phyloP scores from a whole-genome alignment of 2,329 filamentous ascomycete genomes.

The Leptographium flavum region DNA sequence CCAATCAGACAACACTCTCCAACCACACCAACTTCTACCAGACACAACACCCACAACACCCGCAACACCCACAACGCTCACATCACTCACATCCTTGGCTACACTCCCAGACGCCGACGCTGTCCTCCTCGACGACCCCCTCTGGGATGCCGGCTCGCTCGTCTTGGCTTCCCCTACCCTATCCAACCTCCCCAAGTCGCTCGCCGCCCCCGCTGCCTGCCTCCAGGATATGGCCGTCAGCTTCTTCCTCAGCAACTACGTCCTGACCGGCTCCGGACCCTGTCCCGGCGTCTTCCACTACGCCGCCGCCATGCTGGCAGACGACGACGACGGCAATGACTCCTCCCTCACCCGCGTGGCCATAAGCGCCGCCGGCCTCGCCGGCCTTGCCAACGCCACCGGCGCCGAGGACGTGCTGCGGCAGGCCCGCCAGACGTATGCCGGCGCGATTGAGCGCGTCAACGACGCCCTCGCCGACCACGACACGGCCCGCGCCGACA shows the following conservation, averaged over 20 bases:
- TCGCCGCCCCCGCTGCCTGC: too few species aligned
- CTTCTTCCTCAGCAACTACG: neutral
- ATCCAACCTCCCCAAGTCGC: too few species aligned
- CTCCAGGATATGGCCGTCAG: neutral
- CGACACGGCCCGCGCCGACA: neutral
- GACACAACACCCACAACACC: too few species aligned
- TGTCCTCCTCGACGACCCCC: too few species aligned
- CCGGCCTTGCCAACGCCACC: neutral
- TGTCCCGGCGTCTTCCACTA: neutral
- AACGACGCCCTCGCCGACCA: neutral
- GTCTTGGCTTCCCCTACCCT: too few species aligned
- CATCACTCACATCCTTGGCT: too few species aligned
- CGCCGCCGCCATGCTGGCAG: neutral
- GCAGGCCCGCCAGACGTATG: neutral
- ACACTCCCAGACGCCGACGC: too few species aligned
- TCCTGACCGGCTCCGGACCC: neutral
- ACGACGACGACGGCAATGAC: too few species aligned
- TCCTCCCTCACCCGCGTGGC: neutral
- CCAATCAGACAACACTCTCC: too few species aligned
- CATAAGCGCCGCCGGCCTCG: neutral
- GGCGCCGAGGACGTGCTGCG: neutral
- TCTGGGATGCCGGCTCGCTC: too few species aligned
- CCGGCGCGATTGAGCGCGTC: neutral
- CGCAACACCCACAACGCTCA: too few species aligned
- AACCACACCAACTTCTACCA: too few species aligned